Evolutionary conservation across 2,329 filamentous ascomycete species (phyloP), one percentile per base, ranked within the genome.

Genomic region (Gremmenia infestans): DNA sequence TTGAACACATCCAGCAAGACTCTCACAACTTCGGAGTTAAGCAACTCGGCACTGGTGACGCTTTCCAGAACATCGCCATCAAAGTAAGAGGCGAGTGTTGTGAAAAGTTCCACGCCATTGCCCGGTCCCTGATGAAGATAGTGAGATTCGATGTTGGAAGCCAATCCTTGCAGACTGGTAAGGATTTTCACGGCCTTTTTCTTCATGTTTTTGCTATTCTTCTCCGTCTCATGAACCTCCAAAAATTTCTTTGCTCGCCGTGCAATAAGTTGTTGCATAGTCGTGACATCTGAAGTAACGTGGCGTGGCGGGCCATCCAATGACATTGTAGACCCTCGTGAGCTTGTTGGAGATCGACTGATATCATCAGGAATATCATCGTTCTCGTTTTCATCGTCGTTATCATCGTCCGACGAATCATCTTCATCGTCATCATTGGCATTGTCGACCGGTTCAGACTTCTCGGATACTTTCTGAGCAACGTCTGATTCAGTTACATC

Each of bases 41-140:
- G 82, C 35, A 99, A 77, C 70, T 99, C 94, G 48, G 93, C 92
- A 72, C 94, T 99, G 0, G 94, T 99, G 52, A 97, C 92, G 69
- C 91, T 96, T 68, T 96, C 89, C 53, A 96, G 73, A 1, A 94
- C 87, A 72, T 97, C 89, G 0, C 87, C 86, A 66, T 95, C 88
- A 65, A 99, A 99, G 68, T 94, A 92, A 3, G 82, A 81, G 0
- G 91, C 90, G 56, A 99, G 76, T 50, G 81, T 83, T 35, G 79
- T 76, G 72, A 97, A 97, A 0, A 96, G 76, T 2, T 79, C 74
- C 35, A 79, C 76, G 11, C 88, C 90, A 42, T 81, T 77, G 5
- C 73, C 73, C 1, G 78, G 71, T 1, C 76, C 78, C 45, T 78
- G 77, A 40, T 76, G 75, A 12, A 86, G 74, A 69, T 93, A 96